Percentiles rank a stretch among this genome's conserved stretches.
These are phyloP conservation scores for Luzula sylvatica DNA, from an alignment of 176 grass and related monocot genomes.

Conservation along the genomic window DNA sequence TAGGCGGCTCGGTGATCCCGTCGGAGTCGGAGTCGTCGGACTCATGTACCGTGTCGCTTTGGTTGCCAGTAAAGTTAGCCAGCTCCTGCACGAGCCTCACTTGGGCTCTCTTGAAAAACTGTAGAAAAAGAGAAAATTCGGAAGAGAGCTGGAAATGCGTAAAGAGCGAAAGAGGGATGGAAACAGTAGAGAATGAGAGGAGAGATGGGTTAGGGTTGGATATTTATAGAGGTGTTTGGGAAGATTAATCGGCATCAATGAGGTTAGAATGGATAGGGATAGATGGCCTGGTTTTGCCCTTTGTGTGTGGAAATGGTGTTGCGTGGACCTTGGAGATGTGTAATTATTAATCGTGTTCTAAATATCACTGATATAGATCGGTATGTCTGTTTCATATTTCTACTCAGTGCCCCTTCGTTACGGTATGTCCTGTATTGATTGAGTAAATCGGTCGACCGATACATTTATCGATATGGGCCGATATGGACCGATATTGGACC, in stretches of 20 bases:
- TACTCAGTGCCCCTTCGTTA: no score
- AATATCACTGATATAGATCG: no score
- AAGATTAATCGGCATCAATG: neutral
- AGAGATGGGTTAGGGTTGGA: neutral
- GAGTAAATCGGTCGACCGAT: no score
- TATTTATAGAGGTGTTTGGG: neutral
- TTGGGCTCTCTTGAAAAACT: conserved; percentile 29
- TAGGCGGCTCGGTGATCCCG: no score
- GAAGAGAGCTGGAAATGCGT: neutral
- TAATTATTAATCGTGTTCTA: no score
- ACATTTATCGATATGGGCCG: no score
- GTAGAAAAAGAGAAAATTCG: neutral
- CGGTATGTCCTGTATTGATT: no score
- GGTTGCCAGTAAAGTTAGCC: conserved; percentile 37
- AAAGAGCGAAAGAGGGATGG: no score
- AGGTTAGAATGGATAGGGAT: neutral
- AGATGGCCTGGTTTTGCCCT: neutral
- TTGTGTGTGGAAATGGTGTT: no score
- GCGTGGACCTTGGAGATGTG: no score
- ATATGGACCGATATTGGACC: no score
- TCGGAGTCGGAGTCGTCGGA: conserved; percentile 33
- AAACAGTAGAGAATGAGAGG: neutral
- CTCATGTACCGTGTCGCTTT: neutral
- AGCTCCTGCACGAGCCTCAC: conserved; percentile 58
- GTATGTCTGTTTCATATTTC: no score